Evolutionary conservation across 2,329 filamentous ascomycete species (phyloP), one percentile per base, ranked within the genome.

Genomic region (Colletotrichum sp.): DNA sequence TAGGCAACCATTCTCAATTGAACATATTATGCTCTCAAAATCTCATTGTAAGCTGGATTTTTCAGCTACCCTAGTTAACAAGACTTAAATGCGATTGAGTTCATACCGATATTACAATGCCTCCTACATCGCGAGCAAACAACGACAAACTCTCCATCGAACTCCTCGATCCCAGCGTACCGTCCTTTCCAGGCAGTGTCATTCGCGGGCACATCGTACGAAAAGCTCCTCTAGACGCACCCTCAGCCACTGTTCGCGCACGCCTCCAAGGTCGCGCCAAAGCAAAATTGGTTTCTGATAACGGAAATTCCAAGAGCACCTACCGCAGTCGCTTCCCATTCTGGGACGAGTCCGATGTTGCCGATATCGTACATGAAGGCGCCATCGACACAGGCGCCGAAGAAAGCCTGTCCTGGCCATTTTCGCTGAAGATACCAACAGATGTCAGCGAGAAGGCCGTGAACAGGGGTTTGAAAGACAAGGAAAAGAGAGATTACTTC

Each of bases 301-400:
- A 63, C 13, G 72, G 79, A 67, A 62, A 69, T 10, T 36, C 30
- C 28, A 77, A 34, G 6, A 68, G 64, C 63, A 55, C 59, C 59
- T 80, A 81, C 32, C 78, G 81, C 13, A 77, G 77, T 4, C 78
- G 80, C 21, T 81, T 81, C 79, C 79, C 78, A 57, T 72, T 84
- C 10, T 79, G 83, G 44, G 59, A 72, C n/a, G 44, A 68, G n/a
- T 21, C 44, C 44, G 44, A 52, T 1, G n/a, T 52, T 52, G 21
- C 44, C 4, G n/a, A 21, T 0, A 52, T 24, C 6, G 44, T 52
- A 21, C 44, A 52, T 21, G 44, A 52, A 52, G 44, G 44, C 6
- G 44, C n/a, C 6, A 52, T 52, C 12, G n/a, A 52, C 44, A 21
- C 10, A 12, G n/a, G 44, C 6, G 6, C n/a, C n/a, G 44, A 21